Conservation (phyloP, 345 rosid species). For the Pelargonium nanum region DNA sequence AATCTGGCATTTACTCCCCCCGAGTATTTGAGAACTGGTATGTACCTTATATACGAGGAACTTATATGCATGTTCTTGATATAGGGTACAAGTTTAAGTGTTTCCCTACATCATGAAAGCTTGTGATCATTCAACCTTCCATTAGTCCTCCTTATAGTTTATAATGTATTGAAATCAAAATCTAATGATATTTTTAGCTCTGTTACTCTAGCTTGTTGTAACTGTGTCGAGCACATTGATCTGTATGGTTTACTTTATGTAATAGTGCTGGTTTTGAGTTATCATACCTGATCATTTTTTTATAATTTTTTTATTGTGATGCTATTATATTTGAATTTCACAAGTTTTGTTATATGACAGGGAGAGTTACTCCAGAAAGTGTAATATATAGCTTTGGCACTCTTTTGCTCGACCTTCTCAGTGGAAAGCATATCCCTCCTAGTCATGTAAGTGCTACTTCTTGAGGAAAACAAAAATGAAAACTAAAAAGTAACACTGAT, state of each 20-base stretch:
- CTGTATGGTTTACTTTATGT: neutral
- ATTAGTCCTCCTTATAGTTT: neutral
- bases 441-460: constrained; percentile 56
- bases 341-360: constrained; percentile 23
- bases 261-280: constrained; percentile 5
- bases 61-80: neutral
- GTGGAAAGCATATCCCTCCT: constrained; percentile 95
- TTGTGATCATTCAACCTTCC: neutral
- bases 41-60: neutral
- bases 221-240: neutral
- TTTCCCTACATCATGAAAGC: neutral
- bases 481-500: neutral
- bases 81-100: neutral
- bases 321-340: neutral
- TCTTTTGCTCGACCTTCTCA: constrained; percentile 87
- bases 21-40: constrained; percentile 90
- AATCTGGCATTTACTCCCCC: constrained; percentile 96
- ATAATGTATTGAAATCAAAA: neutral
- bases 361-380: constrained; percentile 88
- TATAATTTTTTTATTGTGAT: neutral
- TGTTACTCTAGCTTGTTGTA: neutral
- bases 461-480: neutral
- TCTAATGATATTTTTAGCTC: neutral
- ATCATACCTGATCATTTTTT: constrained; percentile 1
- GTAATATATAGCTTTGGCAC: constrained; percentile 96